These are phyloP conservation scores for Vaccinium corymbosum DNA, from an alignment of 148 eudicot species.

Conservation along the genomic window DNA sequence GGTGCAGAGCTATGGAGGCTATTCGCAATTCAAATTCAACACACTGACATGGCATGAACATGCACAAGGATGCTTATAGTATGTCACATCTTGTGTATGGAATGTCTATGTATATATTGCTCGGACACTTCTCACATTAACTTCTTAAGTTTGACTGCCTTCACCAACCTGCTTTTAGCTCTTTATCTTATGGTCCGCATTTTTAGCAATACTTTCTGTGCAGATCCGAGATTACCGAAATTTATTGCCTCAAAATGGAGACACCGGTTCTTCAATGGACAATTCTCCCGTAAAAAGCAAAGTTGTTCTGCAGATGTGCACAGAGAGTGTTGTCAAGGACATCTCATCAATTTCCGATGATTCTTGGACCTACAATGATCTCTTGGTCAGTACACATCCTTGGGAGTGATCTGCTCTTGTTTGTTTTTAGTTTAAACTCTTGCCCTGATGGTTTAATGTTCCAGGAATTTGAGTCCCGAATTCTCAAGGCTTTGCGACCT, in stretches of 20 bases:
- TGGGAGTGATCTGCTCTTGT: background rate
- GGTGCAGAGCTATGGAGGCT: background rate
- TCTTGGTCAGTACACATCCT: conserved; percentile 10
- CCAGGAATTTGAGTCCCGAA: conserved; percentile 13
- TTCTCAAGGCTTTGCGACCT: conserved; percentile 17
- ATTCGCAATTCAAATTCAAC: background rate
- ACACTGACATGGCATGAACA: background rate
- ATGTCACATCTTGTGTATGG: background rate
- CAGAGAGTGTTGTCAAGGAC: conserved; percentile 15
- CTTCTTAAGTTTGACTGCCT: background rate
- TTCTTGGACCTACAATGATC: conserved; percentile 21
- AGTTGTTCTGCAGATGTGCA: conserved; percentile 17
- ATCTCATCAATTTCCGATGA: conserved; percentile 11
- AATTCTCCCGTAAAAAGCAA: conserved; percentile 1
- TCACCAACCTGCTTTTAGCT: background rate
- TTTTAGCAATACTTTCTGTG: background rate
- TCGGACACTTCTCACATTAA: background rate
- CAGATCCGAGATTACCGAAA: conserved; percentile 15
- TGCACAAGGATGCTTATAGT: background rate
- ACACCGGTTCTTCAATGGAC: background rate
- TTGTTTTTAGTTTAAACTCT: conserved; percentile 1
- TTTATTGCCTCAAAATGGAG: background rate
- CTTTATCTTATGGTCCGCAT: background rate
- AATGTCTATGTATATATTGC: background rate
- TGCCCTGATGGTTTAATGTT: background rate